A percentile compares a stretch with the other conserved stretches of the same genome.
Conservation (phyloP, 306 rosid species). For the Prosopis cineraria region DNA sequence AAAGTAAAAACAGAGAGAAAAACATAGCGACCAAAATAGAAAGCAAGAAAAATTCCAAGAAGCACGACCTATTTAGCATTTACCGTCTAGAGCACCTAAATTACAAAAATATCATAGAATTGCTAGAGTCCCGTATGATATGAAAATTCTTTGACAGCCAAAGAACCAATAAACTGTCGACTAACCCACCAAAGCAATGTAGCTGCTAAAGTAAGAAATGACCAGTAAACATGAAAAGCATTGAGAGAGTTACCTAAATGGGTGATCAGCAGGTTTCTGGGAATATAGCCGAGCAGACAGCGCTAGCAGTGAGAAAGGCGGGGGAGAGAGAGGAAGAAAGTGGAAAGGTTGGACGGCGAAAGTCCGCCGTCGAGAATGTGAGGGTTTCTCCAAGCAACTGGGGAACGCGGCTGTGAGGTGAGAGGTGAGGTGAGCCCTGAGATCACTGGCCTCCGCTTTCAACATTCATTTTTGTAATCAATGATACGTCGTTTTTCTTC, state of each 20-base stretch:
- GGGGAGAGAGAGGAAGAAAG: too few relatives aligned
- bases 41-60: background rate
- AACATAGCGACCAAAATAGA: background rate
- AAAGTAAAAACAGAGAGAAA: background rate
- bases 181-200: constrained; percentile 18
- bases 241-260: constrained; percentile 41
- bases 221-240: background rate
- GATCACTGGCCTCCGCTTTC: constrained; percentile 2
- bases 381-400: constrained; percentile 51
- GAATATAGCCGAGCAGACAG: background rate
- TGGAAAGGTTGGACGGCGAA: constrained; percentile 38
- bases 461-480: background rate
- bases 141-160: background rate
- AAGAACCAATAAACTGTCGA: background rate
- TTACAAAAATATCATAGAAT: background rate
- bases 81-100: background rate
- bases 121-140: background rate
- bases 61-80: background rate
- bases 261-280: constrained; percentile 22
- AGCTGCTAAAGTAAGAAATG: constrained; percentile 1
- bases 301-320: background rate
- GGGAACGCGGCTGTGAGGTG: constrained; percentile 44
- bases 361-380: constrained; percentile 33
- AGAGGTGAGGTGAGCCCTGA: constrained; percentile 40
- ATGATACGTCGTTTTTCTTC: background rate